Evolutionary conservation across 208 protist genomes (phyloP).

Genomic region (Porcisia hertigi): DNA sequence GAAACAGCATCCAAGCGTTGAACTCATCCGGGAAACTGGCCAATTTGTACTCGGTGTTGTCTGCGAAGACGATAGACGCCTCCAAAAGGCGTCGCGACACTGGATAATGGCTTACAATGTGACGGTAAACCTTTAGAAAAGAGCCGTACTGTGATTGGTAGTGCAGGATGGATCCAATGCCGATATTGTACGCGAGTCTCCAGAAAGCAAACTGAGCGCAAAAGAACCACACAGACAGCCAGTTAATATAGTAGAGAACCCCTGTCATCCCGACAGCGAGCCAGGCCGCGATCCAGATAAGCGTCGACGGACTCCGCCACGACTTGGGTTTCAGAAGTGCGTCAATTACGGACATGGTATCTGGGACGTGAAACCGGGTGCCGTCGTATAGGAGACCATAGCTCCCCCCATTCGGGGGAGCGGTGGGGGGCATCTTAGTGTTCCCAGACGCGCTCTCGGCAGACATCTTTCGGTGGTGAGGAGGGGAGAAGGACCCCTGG

Average conservation of each 20-base stretch:
- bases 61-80: slow-evolving; percentile 51
- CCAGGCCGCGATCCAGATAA: slow-evolving; percentile 54
- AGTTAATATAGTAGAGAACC: slow-evolving; percentile 41
- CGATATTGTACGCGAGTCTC: slow-evolving; percentile 93
- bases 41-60: slow-evolving; percentile 49
- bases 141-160: slow-evolving; percentile 69
- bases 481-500: too few species aligned
- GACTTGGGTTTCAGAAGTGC: slow-evolving; percentile 49
- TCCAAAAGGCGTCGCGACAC: slow-evolving; percentile 42
- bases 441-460: background rate
- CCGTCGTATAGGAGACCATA: slow-evolving; percentile 54
- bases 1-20: slow-evolving; percentile 95
- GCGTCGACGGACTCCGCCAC: slow-evolving; percentile 48
- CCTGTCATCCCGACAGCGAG: slow-evolving; percentile 35
- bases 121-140: slow-evolving; percentile 52
- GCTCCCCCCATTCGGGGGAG: slow-evolving; percentile 16
- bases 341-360: slow-evolving; percentile 70
- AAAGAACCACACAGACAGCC: slow-evolving; percentile 73
- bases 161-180: slow-evolving; percentile 88
- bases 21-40: slow-evolving; percentile 81
- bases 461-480: background rate
- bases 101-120: slow-evolving; percentile 20
- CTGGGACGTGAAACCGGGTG: slow-evolving; percentile 57
- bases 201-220: slow-evolving; percentile 90
- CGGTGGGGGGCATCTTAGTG: background rate